Conservation (phyloP, 345 rosid species). For the Gossypium mustelinum region DNA sequence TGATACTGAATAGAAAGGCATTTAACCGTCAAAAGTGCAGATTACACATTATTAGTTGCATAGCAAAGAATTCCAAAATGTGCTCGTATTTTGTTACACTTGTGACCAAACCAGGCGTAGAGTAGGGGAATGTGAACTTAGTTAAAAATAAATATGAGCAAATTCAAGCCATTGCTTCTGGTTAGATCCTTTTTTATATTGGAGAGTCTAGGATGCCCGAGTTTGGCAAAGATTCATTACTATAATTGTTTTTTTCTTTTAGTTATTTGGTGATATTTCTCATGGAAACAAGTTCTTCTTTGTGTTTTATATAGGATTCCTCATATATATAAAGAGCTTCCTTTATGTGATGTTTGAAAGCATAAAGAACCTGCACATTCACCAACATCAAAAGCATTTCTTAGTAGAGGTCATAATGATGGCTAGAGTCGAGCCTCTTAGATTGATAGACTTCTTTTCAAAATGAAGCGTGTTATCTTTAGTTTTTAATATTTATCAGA, state of each 20-base stretch:
- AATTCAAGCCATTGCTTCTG: slow-evolving; percentile 7
- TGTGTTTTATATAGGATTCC: background rate
- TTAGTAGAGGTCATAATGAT: background rate
- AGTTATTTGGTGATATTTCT: slow-evolving; percentile 13
- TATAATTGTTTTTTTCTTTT: slow-evolving; percentile 3
- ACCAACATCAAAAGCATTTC: background rate
- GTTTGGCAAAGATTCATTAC: slow-evolving; percentile 6
- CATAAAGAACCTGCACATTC: background rate
- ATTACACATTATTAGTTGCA: background rate
- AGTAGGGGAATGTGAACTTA: background rate
- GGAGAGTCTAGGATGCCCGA: background rate
- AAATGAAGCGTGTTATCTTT: background rate
- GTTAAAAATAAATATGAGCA: background rate
- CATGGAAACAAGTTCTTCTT: background rate
- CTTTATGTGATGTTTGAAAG: background rate
- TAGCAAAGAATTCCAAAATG: background rate
- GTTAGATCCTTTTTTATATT: background rate
- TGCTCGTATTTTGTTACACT: background rate
- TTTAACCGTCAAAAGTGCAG: background rate
- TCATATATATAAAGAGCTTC: background rate
- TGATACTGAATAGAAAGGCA: background rate
- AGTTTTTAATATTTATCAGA: background rate
- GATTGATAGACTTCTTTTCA: background rate
- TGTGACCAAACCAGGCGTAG: background rate
- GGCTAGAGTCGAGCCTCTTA: background rate